Evolutionary conservation across 164 flowering plant species (phyloP), one percentile per base, ranked within the genome.

Genomic region (Vitis cinerea): DNA sequence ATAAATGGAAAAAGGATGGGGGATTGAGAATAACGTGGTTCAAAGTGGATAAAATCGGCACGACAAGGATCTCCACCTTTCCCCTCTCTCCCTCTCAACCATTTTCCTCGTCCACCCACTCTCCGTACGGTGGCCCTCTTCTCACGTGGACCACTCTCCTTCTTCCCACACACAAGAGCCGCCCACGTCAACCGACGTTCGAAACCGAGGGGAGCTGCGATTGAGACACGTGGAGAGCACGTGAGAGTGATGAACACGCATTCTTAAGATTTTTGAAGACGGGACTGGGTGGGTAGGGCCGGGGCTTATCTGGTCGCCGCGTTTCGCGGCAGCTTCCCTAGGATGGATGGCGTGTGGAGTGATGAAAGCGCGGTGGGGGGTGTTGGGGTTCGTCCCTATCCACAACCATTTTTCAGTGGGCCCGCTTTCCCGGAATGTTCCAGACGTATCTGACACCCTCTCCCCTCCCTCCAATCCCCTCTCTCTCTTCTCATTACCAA

Each of bases 291-390:
- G 14, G 8, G 69, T 44, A 75, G 82, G 75, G 19, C 75, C 75
- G 59, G 53, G 11, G 70, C 65, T 79, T 67, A 74, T 77, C 79
- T 30, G 67, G 67, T 69, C 61, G 74, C 74, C 80, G 80, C 76
- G 70, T 72, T 77, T 63, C 57, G 17, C 72, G 75, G 78, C 69
- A 47, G 44, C 23, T 57, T 55, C 65, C 8, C 1, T 0, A 44
- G 9, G 50, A 49, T 30, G 48, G 75, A 64, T 65, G 61, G 58
- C 56, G 63, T n/a, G 44, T 6, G 7, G 44, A 37, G 7, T 3
- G 44, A 37, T 0, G 44, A 37, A 37, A 37, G 44, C 44, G 6
- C 44, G 44, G 7, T 37, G 44, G 44, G 53, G 68, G 64, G 57
- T 64, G 27, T 23, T 23, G 65, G 72, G 56, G 50, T 19, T 75